Evolutionary conservation across 805 yeast species (phyloP), one percentile per base, ranked within the genome.

Genomic region (Myxozyma lipomycoides): DNA sequence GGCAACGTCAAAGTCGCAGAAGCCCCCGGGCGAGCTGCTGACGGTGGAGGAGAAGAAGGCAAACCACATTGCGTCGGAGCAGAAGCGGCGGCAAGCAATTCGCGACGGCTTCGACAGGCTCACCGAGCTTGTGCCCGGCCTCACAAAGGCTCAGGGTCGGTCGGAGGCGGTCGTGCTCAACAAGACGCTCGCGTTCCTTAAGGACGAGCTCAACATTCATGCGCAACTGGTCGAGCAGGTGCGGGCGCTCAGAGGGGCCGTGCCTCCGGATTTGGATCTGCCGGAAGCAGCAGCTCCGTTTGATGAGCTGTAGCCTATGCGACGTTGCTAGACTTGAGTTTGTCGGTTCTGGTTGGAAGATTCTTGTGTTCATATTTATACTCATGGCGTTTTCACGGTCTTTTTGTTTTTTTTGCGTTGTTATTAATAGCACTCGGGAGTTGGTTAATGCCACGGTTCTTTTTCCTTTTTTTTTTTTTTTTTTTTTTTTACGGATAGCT

Each of bases 61-160:
- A 3, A 86, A 83, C 59, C 95, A 86, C 62, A 84, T 86, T 5
- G 86, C 86, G 3, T 83, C 90, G 0, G 98, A 90, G 64, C 90
- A 88, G 65, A 85, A 84, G 62, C 74, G 98, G 61, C 73, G 98
- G 55, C 87, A 83, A 58, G 87, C 90, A 38, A 87, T 91, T 21
- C 73, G 97, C 40, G 78, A 82, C 7, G 90, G 88, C 7, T 90
- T 87, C 62, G 95, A 86, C 61, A 77, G 76, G 48, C 73, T 90
- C 21, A 90, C 89, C 0, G 73, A 76, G 1, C 66, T 86, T 6
- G 88, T 93, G 0, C 97, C 97, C 0, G 81, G 78, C 6, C 70
- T 90, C 39, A 73, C 77, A 1, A 73, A 75, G n/a, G 71, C 73
- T 22, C 96, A 91, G 60, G 81, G 84, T 48, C 71, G 96, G 39